A percentile compares a stretch with the other conserved stretches of the same genome.
These are phyloP conservation scores for Ichthyophthirius multifiliis DNA, from an alignment of 169 alveolate genomes.

Conservation along the genomic window DNA sequence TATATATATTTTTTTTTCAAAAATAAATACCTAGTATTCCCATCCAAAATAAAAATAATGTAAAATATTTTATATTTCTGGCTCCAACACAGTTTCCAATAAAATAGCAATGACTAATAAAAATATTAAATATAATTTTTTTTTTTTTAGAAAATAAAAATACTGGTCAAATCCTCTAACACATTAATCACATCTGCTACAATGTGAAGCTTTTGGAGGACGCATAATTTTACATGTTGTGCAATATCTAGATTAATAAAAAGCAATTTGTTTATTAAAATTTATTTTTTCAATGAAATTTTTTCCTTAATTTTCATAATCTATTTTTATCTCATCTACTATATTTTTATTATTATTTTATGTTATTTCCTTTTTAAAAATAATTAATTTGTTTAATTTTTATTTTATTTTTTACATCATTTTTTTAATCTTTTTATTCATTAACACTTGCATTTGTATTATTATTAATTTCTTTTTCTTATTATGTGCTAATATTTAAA, in stretches of 20 bases:
- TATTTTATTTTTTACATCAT: not conserved
- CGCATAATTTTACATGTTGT: constrained; percentile 57
- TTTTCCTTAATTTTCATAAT: not conserved
- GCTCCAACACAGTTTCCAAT: constrained; percentile 37
- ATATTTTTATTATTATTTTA: not conserved
- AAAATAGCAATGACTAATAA: constrained; percentile 15
- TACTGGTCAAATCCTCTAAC: constrained; percentile 70
- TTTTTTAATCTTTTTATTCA: not conserved
- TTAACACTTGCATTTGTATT: not conserved
- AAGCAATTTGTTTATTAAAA: not conserved
- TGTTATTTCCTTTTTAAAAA: not conserved
- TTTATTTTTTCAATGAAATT: not conserved
- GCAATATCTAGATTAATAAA: constrained; percentile 47
- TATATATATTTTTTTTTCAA: not conserved
- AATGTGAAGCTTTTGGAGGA: constrained; percentile 70
- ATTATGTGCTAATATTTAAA: not conserved
- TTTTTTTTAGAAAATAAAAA: constrained; percentile 34
- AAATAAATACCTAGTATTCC: not conserved
- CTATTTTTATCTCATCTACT: not conserved
- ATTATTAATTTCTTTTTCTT: not conserved
- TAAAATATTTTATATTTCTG: constrained; percentile 27
- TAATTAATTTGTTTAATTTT: not conserved
- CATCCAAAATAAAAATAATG: not conserved
- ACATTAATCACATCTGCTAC: constrained; percentile 63
- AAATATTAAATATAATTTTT: not conserved